These are phyloP conservation scores for Camellia granthamiana DNA, from an alignment of 148 eudicot genomes.

Conservation along the genomic window DNA sequence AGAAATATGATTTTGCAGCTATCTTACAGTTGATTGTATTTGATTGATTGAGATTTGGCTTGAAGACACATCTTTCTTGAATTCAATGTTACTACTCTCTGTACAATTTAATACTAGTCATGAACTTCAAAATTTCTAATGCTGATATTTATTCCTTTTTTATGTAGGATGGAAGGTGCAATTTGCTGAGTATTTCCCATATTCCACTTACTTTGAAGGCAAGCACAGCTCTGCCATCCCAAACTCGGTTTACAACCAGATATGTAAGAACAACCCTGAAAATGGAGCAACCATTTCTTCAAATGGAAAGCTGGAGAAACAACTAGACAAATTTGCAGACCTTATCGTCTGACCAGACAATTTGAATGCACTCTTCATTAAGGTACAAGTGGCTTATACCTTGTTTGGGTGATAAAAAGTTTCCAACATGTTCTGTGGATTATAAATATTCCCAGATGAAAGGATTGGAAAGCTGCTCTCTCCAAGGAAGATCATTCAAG, in stretches of 20 bases:
- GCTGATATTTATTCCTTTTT: conserved; percentile 15
- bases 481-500: neutral
- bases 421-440: neutral
- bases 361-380: neutral
- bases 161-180: conserved; percentile 74
- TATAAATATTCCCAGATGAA: neutral
- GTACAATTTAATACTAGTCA: neutral
- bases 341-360: conserved; percentile 37
- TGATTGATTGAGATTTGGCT: neutral
- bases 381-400: neutral
- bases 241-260: conserved; percentile 36
- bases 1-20: neutral
- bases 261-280: conserved; percentile 24
- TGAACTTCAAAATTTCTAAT: neutral
- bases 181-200: conserved; percentile 77
- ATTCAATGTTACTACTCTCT: neutral
- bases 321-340: conserved; percentile 51
- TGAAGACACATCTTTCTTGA: neutral
- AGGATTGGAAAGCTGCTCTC: neutral
- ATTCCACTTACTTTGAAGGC: conserved; percentile 87
- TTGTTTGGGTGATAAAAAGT: neutral
- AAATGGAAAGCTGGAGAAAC: conserved; percentile 64
- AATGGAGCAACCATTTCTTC: conserved; percentile 40
- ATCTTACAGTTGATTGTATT: neutral
- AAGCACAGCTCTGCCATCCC: conserved; percentile 58